Evolutionary conservation across 108 stramenopile species (phyloP).

Genomic region (Stephanodiscus triporus): DNA sequence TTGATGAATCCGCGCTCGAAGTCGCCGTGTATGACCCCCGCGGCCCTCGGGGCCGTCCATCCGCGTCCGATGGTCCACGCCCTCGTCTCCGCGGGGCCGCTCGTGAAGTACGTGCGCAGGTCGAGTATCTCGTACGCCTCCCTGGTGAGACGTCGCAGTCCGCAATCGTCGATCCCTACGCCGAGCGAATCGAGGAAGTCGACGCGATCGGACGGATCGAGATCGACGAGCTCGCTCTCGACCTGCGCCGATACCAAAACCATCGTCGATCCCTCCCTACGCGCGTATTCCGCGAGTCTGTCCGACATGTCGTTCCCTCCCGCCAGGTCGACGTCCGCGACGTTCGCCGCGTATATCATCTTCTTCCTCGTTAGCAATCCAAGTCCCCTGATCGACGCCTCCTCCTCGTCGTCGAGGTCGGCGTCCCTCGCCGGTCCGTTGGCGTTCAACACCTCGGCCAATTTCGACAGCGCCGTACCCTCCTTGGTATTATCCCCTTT

Average conservation of each 20-base stretch:
- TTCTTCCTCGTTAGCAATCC: slow-evolving; percentile 92
- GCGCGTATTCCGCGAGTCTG: slow-evolving; percentile 71
- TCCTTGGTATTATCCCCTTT: slow-evolving; percentile 68
- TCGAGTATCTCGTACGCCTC: slow-evolving; percentile 90
- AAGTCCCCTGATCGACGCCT: slow-evolving; percentile 70
- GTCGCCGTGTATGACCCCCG: slow-evolving; percentile 98
- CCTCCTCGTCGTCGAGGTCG: slow-evolving; percentile 84
- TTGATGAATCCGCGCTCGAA: slow-evolving; percentile 99
- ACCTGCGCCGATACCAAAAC: slow-evolving; percentile 98
- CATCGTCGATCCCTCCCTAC: slow-evolving; percentile 83
- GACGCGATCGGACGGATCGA: slow-evolving; percentile 72
- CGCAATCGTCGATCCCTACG: slow-evolving; percentile 85
- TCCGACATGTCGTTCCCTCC: slow-evolving; percentile 90
- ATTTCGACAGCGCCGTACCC: slow-evolving; percentile 85
- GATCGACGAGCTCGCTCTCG: slow-evolving; percentile 93
- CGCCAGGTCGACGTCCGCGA: slow-evolving; percentile 94
- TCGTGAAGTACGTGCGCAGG: slow-evolving; percentile 96
- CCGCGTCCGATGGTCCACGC: slow-evolving; percentile 97
- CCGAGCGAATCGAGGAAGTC: slow-evolving; percentile 93
- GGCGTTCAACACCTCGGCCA: slow-evolving; percentile 65
- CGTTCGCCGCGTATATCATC: slow-evolving; percentile 98
- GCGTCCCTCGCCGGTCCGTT: slow-evolving; percentile 88
- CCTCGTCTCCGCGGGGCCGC: slow-evolving; percentile 93
- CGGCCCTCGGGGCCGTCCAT: slow-evolving; percentile 95
- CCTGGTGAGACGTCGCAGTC: slow-evolving; percentile 88